phyloP scores from a whole-genome alignment of 2,329 filamentous ascomycete species.

The Talaromyces sp. region DNA sequence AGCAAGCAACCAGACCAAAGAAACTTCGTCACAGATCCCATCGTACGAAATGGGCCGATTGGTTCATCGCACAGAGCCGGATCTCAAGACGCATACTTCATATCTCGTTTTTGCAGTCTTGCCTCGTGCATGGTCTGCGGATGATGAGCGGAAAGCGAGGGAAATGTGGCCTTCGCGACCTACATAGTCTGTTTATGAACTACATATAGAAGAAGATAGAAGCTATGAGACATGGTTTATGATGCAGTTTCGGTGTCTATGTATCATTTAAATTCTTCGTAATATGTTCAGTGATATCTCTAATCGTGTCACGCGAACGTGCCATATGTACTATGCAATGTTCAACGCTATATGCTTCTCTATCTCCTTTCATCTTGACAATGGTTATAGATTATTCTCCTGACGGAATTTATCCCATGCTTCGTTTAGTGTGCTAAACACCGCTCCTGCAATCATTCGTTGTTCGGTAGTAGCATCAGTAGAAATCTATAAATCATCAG shows the following conservation, averaged over 20 bases:
- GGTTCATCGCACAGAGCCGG: conserved; percentile 75
- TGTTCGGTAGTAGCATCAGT: conserved; percentile 64
- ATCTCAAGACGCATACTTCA: conserved; percentile 94
- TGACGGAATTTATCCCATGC: conserved; percentile 67
- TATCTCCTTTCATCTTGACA: background rate
- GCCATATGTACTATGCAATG: background rate
- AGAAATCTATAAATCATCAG: conserved; percentile 48
- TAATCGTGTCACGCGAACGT: background rate
- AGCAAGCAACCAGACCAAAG: background rate
- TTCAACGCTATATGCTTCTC: background rate
- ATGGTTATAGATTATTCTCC: conserved; percentile 55
- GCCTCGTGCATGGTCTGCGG: conserved; percentile 79
- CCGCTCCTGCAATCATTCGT: conserved; percentile 63
- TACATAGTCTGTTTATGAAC: background rate
- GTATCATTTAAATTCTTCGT: background rate
- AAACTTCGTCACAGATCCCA: conserved; percentile 34
- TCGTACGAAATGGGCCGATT: conserved; percentile 73
- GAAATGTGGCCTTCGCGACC: conserved; percentile 58
- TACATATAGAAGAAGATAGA: background rate
- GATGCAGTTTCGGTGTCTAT: background rate
- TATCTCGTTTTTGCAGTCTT: conserved; percentile 91
- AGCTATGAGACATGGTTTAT: background rate
- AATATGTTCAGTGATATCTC: background rate
- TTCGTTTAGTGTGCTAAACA: conserved; percentile 64
- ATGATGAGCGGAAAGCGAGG: conserved; percentile 69